phyloP scores from a whole-genome alignment of 2,329 filamentous ascomycete genomes.

The Lachnellula arida region DNA sequence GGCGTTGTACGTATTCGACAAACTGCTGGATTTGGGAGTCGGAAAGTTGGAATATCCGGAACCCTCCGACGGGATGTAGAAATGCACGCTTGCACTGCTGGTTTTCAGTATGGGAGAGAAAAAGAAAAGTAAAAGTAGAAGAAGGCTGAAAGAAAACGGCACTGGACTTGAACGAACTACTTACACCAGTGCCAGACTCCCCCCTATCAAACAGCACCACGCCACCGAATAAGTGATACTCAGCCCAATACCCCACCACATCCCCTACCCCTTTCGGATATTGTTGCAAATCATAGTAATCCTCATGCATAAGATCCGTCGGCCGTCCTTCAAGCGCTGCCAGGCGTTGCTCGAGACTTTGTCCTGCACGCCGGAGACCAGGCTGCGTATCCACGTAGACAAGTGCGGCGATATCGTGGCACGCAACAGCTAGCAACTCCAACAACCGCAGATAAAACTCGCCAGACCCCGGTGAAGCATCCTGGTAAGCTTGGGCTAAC shows the following conservation, averaged over 20 bases:
- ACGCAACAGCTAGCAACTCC: conserved; percentile 17
- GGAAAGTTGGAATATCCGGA: conserved; percentile 12
- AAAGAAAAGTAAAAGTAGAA: background rate
- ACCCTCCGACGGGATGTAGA: conserved; percentile 11
- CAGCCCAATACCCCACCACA: conserved; percentile 28
- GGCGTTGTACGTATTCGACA: conserved; percentile 1
- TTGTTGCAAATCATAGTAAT: conserved; percentile 16
- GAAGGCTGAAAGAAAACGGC: background rate
- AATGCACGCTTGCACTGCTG: conserved; percentile 7
- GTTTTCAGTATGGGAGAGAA: too few relatives aligned
- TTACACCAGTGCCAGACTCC: conserved; percentile 11
- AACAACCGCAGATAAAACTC: conserved; percentile 17
- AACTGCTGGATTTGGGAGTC: conserved; percentile 10
- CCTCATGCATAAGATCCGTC: conserved; percentile 16
- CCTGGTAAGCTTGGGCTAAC: conserved; percentile 12
- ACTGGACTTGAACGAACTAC: background rate
- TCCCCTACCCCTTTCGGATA: conserved; percentile 26
- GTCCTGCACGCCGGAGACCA: conserved; percentile 5
- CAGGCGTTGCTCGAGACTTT: conserved; percentile 1
- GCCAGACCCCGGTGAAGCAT: conserved; percentile 8
- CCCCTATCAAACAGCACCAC: conserved; percentile 27
- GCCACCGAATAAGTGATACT: conserved; percentile 25
- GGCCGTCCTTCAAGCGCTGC: conserved; percentile 7
- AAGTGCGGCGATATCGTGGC: conserved; percentile 20
- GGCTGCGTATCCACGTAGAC: conserved; percentile 14